Evolutionary conservation across 169 alveolate species (phyloP).

Genomic region (Cryptosporidium felis): DNA sequence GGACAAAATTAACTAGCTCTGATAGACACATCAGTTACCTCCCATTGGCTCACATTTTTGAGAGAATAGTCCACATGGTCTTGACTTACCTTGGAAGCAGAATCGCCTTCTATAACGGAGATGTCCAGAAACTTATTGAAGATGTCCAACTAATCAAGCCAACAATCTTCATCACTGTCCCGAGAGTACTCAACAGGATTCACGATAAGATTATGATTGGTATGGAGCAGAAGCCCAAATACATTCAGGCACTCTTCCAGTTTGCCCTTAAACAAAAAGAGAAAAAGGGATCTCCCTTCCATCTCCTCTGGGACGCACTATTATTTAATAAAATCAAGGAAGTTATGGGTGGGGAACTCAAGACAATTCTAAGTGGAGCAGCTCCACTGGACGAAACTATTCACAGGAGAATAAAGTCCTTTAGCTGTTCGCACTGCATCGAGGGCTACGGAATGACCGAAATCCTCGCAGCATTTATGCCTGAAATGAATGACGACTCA

Average conservation of each 20-base stretch:
- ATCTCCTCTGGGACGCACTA: constrained; percentile 73
- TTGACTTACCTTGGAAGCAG: constrained; percentile 73
- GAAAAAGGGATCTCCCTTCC: constrained; percentile 15
- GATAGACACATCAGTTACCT: constrained; percentile 82
- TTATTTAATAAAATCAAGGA: constrained; percentile 82
- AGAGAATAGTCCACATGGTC: constrained; percentile 76
- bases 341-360: constrained; percentile 90
- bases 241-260: constrained; percentile 79
- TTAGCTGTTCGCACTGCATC: constrained; percentile 82
- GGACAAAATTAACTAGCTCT: constrained; percentile 29
- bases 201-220: constrained; percentile 86
- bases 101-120: constrained; percentile 82
- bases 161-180: constrained; percentile 93
- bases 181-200: constrained; percentile 91
- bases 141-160: constrained; percentile 91
- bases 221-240: constrained; percentile 76
- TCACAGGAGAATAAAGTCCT: constrained; percentile 83
- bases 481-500: constrained; percentile 80
- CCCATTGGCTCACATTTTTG: constrained; percentile 86
- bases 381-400: constrained; percentile 88
- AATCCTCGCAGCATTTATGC: constrained; percentile 84
- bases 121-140: constrained; percentile 77
- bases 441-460: constrained; percentile 97
- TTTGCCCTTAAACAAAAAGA: constrained; percentile 76
- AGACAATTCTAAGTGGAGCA: constrained; percentile 86